Base-by-base conservation (phyloP, 1,139 yeast genomes). In the Wickerhamiella pararugosa region DNA sequence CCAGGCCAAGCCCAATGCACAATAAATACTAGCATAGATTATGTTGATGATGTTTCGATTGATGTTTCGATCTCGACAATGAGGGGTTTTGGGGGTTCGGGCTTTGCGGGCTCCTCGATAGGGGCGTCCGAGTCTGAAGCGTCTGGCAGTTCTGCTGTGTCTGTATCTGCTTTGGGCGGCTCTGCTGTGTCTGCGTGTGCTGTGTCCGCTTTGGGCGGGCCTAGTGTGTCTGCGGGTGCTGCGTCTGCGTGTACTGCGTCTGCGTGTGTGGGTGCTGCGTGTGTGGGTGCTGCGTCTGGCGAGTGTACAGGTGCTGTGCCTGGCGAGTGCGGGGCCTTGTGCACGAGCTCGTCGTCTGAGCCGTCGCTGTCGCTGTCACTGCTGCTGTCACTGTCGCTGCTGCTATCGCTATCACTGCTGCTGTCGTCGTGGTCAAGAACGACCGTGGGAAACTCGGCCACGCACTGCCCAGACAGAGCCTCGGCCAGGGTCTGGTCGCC, bases 361-460 rank as follows among this genome's bases (percentile, higher is more conserved):
- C 34, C 43, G n/a, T 10, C 36, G 25, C 37, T 31, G 11, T 45
- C 36, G 34, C 36, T 27, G 11, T 39, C 36, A 21, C 36, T 28
- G 27, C 26, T 35, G 34, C 38, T 34, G 31, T 32, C 42, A 26
- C 45, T 39, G 34, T 34, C 44, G 26, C 41, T 34, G 34, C 29
- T 36, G 31, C 41, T 40, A 10, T 40, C 43, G 28, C 41, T 32
- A 25, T 34, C 43, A 26, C 40, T 39, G 34, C 21, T 29, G 37
- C 42, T 27, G 27, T 27, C 36, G 35, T 44, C 35, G 4, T 32
- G 40, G 11, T 36, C 43, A 3, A 34, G 26, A 4, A 70, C 26
- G 10, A 38, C 63, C 0, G 87, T 79, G 0, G 95, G 94, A 51
- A 71, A 83, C 56, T 84, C 95, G 33, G 84, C 62, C 0, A 86